A percentile compares a stretch with the other conserved stretches of the same genome.
phyloP scores from a whole-genome alignment of 371 early-diverging fungal genomes.

The Dichotomocladium elegans region DNA sequence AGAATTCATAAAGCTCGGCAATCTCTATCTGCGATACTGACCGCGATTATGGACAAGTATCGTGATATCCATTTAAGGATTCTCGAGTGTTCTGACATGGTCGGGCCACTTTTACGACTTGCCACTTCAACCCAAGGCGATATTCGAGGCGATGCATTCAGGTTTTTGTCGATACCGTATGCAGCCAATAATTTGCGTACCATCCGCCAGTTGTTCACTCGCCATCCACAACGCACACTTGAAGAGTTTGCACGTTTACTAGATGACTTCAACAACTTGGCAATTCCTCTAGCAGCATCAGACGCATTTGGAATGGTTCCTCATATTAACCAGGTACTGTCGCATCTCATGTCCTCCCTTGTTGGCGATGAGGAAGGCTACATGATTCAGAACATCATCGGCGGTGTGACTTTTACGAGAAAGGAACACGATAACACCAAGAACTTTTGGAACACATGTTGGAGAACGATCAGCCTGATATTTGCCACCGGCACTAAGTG shows the following conservation, averaged over 20 bases:
- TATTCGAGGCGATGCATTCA: constrained; percentile 4
- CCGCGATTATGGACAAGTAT: no score
- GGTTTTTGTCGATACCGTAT: constrained; percentile 1
- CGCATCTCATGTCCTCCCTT: constrained; percentile 3
- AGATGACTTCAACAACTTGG: constrained; percentile 22
- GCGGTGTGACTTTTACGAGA: not conserved
- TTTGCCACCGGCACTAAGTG: constrained; percentile 24
- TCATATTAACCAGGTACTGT: constrained; percentile 2
- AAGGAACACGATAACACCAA: constrained; percentile 22
- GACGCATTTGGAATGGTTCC: constrained; percentile 18
- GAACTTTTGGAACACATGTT: constrained; percentile 33
- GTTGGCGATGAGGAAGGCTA: constrained; percentile 16
- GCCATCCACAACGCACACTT: constrained; percentile 1
- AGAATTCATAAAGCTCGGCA: not conserved
- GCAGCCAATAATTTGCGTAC: not conserved
- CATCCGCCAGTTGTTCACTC: constrained; percentile 1
- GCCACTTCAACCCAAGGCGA: not conserved
- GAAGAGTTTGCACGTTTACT: constrained; percentile 20
- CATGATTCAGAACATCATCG: constrained; percentile 6
- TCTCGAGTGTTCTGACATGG: not conserved
- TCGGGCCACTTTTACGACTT: not conserved
- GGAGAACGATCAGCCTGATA: constrained; percentile 24
- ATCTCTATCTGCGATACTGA: no score
- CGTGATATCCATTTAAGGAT: no score
- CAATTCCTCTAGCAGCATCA: constrained; percentile 6